These are phyloP conservation scores for Wallacemonas sp. DNA, from an alignment of 208 protist genomes.

Conservation along the genomic window DNA sequence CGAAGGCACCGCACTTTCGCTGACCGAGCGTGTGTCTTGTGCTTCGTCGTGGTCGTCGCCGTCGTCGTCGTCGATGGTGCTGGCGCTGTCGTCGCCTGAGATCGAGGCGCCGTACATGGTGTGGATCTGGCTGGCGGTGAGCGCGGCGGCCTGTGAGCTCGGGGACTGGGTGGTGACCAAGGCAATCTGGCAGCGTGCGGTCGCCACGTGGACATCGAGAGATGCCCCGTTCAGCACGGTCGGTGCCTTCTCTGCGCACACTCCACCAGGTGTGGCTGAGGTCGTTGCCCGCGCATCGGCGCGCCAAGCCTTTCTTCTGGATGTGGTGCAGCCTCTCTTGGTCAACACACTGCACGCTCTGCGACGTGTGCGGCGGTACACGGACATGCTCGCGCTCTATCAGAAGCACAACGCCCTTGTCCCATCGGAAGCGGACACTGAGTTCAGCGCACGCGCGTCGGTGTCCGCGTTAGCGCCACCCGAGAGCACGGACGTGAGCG, in stretches of 20 bases:
- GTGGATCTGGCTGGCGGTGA: conserved; percentile 25
- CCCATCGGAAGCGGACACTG: background rate
- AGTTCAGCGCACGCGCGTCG: too few species aligned
- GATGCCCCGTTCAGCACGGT: too few species aligned
- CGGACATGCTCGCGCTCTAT: conserved; percentile 41
- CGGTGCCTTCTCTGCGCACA: too few species aligned
- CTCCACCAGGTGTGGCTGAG: too few species aligned
- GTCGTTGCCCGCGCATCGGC: too few species aligned
- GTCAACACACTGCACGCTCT: conserved; percentile 52
- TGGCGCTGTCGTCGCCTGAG: background rate
- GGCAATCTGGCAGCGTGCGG: conserved; percentile 33
- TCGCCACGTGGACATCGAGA: conserved; percentile 19
- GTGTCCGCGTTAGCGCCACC: too few species aligned
- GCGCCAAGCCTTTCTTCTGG: conserved; percentile 12
- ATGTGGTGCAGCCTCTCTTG: conserved; percentile 36
- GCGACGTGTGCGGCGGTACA: conserved; percentile 48
- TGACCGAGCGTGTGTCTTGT: too few species aligned
- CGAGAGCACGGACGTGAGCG: too few species aligned
- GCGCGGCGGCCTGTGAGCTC: conserved; percentile 40
- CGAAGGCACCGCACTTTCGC: too few species aligned
- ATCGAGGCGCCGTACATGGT: conserved; percentile 2
- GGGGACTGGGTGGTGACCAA: conserved; percentile 54
- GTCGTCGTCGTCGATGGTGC: background rate
- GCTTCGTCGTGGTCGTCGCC: background rate
- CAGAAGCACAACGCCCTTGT: conserved; percentile 1